Evolutionary conservation across 805 yeast species (phyloP).

Genomic region (Schwanniomyces polymorphus): DNA sequence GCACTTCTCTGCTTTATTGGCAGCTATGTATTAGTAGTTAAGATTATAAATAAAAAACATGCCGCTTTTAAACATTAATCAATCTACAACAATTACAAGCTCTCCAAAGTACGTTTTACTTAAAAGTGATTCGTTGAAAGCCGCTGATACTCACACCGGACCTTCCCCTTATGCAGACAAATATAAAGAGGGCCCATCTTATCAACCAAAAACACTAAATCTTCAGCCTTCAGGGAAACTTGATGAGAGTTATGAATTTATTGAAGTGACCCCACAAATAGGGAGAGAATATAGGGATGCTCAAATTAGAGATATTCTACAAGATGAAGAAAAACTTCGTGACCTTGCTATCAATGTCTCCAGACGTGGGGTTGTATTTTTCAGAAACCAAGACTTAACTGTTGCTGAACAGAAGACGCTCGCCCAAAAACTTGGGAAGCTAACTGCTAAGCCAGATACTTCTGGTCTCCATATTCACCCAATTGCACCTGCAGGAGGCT

Average conservation of each 20-base stretch:
- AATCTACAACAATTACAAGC: neutral
- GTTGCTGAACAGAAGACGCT: conserved; percentile 5
- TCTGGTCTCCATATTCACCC: conserved; percentile 9
- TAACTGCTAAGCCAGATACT: conserved; percentile 6
- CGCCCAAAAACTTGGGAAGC: conserved; percentile 5
- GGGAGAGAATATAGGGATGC: conserved; percentile 8
- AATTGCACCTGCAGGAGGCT: conserved; percentile 9
- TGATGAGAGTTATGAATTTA: conserved; percentile 4
- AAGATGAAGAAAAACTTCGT: conserved; percentile 5
- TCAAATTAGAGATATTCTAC: conserved; percentile 5
- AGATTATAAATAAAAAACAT: neutral
- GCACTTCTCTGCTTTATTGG: too few species aligned
- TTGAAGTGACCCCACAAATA: conserved; percentile 7
- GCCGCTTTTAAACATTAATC: neutral
- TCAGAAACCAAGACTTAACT: conserved; percentile 7
- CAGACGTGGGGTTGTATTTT: conserved; percentile 8
- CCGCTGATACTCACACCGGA: neutral
- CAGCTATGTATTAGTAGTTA: too few species aligned
- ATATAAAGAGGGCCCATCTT: conserved; percentile 6
- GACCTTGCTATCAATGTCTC: conserved; percentile 8
- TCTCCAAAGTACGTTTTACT: conserved; percentile 6
- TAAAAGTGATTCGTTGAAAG: conserved; percentile 1
- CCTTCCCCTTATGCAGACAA: conserved; percentile 8
- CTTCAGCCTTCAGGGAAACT: conserved; percentile 6
- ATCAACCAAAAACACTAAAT: neutral